Evolutionary conservation across 2,329 filamentous ascomycete genomes (phyloP), one percentile per base, ranked within the genome.

Genomic region (Talaromyces verruculosus): DNA sequence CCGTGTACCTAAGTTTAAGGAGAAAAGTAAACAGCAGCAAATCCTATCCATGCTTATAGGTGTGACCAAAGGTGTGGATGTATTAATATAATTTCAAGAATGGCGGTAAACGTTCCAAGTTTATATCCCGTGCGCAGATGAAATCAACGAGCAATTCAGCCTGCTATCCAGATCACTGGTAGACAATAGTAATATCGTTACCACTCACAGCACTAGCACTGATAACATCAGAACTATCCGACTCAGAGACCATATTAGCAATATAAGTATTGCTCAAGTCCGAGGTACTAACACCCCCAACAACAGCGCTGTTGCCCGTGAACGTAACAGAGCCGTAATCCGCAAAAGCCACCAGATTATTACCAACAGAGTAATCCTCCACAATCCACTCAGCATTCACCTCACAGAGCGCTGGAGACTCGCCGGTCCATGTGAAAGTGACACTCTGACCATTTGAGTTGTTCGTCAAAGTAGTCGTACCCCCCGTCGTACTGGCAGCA

Each of bases 251-350:
- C 64, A 65, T 65, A 28, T 65, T 41, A n/a, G 39, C 59, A 57
- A 61, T 25, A 28, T 62, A 57, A 37, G 64, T 37, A 17, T 22
- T 13, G 37, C 25, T 35, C 41, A 65, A 22, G 17, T 45, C 64
- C 39, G 41, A 41, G 17, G 64, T 62, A 22, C 45, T 55, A 6
- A 28, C 15, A 30, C 64, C 58, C 13, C 39, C 47, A 62, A 65
- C 49, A 47, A 62, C 17, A 61, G 64, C 64, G 55, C 59, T 53
- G 19, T 61, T 61, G 2, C 43, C 64, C 8, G 64, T 65, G n/a
- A 65, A 65, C 5, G 19, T 57, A 7, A 65, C 64, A 13, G 64
- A 61, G 8, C 64, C 64, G 43, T 61, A 65, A 51, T 65, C 59
- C 2, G 64, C 58, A 60, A 65, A 65, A 5, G 57, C 37, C 28